These are phyloP conservation scores for Geotrichum cucujoidarum DNA, from an alignment of 1,139 yeast species.

Conservation along the genomic window DNA sequence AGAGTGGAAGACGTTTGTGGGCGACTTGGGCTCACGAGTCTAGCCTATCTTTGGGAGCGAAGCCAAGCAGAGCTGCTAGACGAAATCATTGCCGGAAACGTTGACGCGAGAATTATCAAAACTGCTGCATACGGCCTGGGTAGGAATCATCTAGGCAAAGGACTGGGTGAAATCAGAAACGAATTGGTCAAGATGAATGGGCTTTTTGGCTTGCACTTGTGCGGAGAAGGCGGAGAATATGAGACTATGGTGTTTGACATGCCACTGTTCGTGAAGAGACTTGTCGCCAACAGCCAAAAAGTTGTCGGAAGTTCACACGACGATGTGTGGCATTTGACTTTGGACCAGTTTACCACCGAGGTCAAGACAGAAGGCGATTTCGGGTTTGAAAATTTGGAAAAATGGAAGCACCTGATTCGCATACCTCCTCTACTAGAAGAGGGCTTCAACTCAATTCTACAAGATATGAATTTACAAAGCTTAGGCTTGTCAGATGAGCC, in stretches of 20 bases:
- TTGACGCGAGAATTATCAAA: constrained; percentile 84
- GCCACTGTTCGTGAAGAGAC: constrained; percentile 62
- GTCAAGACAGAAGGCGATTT: constrained; percentile 34
- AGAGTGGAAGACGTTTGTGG: constrained; percentile 88
- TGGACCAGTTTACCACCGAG: constrained; percentile 38
- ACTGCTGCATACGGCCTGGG: constrained; percentile 89
- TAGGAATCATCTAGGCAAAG: constrained; percentile 59
- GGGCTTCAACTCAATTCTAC: constrained; percentile 43
- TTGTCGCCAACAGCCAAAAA: constrained; percentile 44
- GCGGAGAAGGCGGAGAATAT: constrained; percentile 98
- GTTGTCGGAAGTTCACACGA: constrained; percentile 47
- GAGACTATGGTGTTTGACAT: constrained; percentile 89
- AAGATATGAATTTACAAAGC: not conserved
- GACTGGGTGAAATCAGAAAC: constrained; percentile 58
- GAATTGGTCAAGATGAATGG: constrained; percentile 53
- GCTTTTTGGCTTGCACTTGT: constrained; percentile 77
- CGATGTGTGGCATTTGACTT: constrained; percentile 61
- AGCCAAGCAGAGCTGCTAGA: constrained; percentile 71
- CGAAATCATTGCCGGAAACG: constrained; percentile 67
- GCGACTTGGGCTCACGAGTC: constrained; percentile 59
- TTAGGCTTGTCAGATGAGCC: not conserved
- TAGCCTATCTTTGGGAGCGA: constrained; percentile 87
- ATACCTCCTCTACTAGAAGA: constrained; percentile 49
- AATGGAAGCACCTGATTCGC: constrained; percentile 33
- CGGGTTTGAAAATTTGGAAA: constrained; percentile 21